Percentiles rank a stretch among this genome's conserved stretches.
phyloP scores from a whole-genome alignment of 2,329 filamentous ascomycete genomes.

The Proliferodiscus dingleyae region DNA sequence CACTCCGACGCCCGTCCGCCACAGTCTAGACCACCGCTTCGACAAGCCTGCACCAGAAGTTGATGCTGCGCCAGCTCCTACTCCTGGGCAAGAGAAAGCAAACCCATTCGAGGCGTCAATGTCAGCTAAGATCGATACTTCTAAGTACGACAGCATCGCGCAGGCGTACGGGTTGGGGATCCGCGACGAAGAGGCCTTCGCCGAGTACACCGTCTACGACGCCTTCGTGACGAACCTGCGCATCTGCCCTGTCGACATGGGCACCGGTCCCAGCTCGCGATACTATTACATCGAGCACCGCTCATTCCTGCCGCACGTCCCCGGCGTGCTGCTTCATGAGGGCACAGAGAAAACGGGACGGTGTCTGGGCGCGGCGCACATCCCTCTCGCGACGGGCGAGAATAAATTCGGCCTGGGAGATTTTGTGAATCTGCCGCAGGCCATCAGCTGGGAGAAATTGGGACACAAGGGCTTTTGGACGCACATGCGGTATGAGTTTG shows the following conservation, averaged over 20 bases:
- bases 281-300: constrained; percentile 25
- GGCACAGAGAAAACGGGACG: constrained; percentile 20
- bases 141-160: constrained; percentile 21
- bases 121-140: constrained; percentile 1
- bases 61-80: constrained; percentile 19
- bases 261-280: constrained; percentile 9
- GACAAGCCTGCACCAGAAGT: constrained; percentile 18
- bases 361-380: constrained; percentile 19
- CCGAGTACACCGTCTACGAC: constrained; percentile 21
- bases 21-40: constrained; percentile 24
- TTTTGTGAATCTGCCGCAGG: constrained; percentile 9
- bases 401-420: constrained; percentile 22
- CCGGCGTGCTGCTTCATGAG: constrained; percentile 18
- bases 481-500: constrained; percentile 24
- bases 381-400: constrained; percentile 13
- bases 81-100: constrained; percentile 18
- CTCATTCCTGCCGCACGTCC: constrained; percentile 17
- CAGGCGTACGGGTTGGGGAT: constrained; percentile 17
- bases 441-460: constrained; percentile 20
- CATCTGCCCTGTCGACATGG: constrained; percentile 20
- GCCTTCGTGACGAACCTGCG: constrained; percentile 24
- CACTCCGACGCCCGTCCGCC: constrained; percentile 9
- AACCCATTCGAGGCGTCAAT: constrained; percentile 15
- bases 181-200: constrained; percentile 16
- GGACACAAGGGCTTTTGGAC: constrained; percentile 22